These are phyloP conservation scores for Saitozyma podzolica DNA, from an alignment of 768 basidiomycete species.

Conservation along the genomic window DNA sequence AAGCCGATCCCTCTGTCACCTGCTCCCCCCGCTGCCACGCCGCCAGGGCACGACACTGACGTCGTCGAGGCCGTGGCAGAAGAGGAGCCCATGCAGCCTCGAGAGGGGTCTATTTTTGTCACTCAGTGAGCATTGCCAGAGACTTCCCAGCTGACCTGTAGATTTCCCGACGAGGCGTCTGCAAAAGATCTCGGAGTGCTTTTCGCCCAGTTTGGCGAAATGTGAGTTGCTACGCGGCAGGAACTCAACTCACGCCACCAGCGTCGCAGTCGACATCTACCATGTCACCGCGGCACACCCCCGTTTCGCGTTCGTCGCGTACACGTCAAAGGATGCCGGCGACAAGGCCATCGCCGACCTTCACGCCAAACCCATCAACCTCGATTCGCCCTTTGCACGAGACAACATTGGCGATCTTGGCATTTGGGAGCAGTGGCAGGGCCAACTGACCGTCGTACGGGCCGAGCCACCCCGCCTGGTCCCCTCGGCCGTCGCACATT, in stretches of 20 bases:
- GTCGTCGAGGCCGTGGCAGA: constrained; percentile 11
- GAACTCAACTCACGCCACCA: constrained; percentile 17
- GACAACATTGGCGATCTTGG: constrained; percentile 36
- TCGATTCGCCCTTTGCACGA: constrained; percentile 32
- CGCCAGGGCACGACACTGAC: background rate
- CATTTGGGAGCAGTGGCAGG: constrained; percentile 47
- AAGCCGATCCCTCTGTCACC: constrained; percentile 12
- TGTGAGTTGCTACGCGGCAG: constrained; percentile 29
- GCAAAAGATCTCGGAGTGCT: constrained; percentile 49
- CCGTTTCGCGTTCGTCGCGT: constrained; percentile 48
- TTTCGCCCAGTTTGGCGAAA: constrained; percentile 48
- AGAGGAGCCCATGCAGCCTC: constrained; percentile 29
- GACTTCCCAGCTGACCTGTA: constrained; percentile 8
- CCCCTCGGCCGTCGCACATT: constrained; percentile 24
- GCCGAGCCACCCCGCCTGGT: constrained; percentile 42
- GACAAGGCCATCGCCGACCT: constrained; percentile 36
- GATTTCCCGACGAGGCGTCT: constrained; percentile 44
- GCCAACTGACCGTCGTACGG: constrained; percentile 34
- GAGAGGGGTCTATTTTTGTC: constrained; percentile 43
- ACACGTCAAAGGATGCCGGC: constrained; percentile 27
- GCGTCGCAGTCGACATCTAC: constrained; percentile 50
- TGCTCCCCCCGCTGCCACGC: too few species aligned
- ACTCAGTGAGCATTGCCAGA: constrained; percentile 31
- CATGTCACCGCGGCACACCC: constrained; percentile 43
- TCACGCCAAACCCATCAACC: constrained; percentile 39